Conservation (phyloP, 768 basidiomycete species). For the Pisolithus microcarpus region DNA sequence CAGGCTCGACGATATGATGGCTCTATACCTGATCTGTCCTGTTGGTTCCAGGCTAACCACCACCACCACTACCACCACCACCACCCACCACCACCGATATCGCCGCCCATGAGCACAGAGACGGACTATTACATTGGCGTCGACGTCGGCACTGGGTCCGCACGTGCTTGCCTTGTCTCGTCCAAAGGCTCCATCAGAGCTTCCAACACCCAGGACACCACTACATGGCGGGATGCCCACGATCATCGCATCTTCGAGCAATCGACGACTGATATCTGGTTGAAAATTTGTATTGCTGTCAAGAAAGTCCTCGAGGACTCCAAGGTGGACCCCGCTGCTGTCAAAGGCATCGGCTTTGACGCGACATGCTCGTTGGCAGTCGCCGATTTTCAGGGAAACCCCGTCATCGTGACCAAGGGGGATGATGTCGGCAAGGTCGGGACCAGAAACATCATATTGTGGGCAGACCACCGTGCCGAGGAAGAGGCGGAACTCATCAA, state of each 20-base stretch:
- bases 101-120: conserved; percentile 28
- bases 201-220: conserved; percentile 74
- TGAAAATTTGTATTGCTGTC: conserved; percentile 53
- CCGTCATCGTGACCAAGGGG: conserved; percentile 69
- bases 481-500: conserved; percentile 90
- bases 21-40: background rate
- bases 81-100: too few relatives aligned
- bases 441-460: conserved; percentile 84
- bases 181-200: conserved; percentile 63
- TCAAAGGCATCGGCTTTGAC: conserved; percentile 91
- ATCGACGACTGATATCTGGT: conserved; percentile 86
- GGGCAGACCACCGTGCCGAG: conserved; percentile 96
- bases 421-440: conserved; percentile 45
- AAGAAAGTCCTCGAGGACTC: conserved; percentile 56
- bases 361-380: conserved; percentile 97
- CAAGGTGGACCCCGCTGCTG: conserved; percentile 44
- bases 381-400: conserved; percentile 61
- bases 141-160: conserved; percentile 92
- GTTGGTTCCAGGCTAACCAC: background rate
- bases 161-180: conserved; percentile 76
- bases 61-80: too few relatives aligned
- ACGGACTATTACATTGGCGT: conserved; percentile 59
- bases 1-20: too few relatives aligned
- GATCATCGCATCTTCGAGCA: conserved; percentile 97
- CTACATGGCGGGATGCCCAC: conserved; percentile 73